Conservation (phyloP, 2,329 filamentous ascomycete genomes). For the Colletotrichum cereale region DNA sequence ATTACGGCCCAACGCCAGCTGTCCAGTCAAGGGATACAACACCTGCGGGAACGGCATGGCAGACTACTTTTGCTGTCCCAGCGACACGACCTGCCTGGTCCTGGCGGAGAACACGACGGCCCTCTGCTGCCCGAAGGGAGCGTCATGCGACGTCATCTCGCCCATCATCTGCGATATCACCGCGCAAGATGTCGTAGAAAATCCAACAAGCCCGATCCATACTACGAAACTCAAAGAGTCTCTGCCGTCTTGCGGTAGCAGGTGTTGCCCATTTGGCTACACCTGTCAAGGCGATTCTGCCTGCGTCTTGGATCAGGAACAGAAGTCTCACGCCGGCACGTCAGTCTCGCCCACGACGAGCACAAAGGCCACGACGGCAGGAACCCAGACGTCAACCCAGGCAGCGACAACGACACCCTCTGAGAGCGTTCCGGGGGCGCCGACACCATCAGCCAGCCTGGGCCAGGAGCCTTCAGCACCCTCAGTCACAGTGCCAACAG, state of each 20-base stretch:
- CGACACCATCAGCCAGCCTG: not conserved
- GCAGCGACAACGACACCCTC: not conserved
- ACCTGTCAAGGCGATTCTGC: conserved; percentile 60
- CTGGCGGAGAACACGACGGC: conserved; percentile 74
- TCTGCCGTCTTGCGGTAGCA: conserved; percentile 68
- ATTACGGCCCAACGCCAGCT: conserved; percentile 26
- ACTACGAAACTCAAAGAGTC: conserved; percentile 71
- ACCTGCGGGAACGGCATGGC: conserved; percentile 58
- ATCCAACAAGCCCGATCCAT: conserved; percentile 73
- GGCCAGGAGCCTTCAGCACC: conserved; percentile 9
- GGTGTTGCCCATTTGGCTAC: conserved; percentile 83
- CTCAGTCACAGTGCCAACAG: not conserved
- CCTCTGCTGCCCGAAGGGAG: conserved; percentile 75
- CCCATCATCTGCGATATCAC: conserved; percentile 74
- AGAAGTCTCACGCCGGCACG: conserved; percentile 45
- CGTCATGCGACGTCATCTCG: conserved; percentile 68
- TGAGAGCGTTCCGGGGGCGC: conserved; percentile 1
- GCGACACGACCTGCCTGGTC: conserved; percentile 65
- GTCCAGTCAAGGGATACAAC: conserved; percentile 25
- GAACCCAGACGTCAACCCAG: not conserved
- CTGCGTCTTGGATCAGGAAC: conserved; percentile 67
- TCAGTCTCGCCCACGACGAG: conserved; percentile 1
- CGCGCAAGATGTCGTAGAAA: conserved; percentile 68
- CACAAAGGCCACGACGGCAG: conserved; percentile 7
- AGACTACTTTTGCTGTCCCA: conserved; percentile 75